Evolutionary conservation across 306 rosid species (phyloP).

Genomic region (Echinosophora koreensis): DNA sequence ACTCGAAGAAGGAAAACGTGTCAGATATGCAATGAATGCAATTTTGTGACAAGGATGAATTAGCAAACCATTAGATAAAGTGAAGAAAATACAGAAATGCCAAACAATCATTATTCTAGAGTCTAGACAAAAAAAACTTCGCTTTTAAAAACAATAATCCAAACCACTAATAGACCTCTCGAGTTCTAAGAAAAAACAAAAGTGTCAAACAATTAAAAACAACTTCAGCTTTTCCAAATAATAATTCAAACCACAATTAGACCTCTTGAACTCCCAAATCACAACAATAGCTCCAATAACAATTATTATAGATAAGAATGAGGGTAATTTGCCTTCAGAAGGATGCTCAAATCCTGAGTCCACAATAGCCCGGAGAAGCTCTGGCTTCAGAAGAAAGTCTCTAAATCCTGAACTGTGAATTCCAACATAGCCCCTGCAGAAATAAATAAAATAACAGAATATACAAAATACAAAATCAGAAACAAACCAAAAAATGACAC

Average conservation of each 20-base stretch:
- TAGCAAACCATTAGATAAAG: background rate
- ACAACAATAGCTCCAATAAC: background rate
- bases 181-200: background rate
- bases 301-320: background rate
- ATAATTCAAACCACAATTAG: background rate
- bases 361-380: slow-evolving; percentile 97
- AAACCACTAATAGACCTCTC: background rate
- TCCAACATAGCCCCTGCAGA: slow-evolving; percentile 91
- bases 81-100: background rate
- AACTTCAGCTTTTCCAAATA: background rate
- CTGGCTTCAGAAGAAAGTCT: slow-evolving; percentile 99
- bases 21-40: background rate
- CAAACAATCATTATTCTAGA: background rate
- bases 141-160: background rate
- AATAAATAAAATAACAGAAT: background rate
- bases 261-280: background rate
- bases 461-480: background rate
- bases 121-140: background rate
- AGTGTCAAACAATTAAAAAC: background rate
- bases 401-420: slow-evolving; percentile 99
- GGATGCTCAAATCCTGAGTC: slow-evolving; percentile 99
- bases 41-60: background rate
- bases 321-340: slow-evolving; percentile 77
- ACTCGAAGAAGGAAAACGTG: slow-evolving; percentile 16
- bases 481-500: background rate